These are phyloP conservation scores for Ottelia alismoides DNA, from an alignment of 106 monocot genomes.

Conservation along the genomic window DNA sequence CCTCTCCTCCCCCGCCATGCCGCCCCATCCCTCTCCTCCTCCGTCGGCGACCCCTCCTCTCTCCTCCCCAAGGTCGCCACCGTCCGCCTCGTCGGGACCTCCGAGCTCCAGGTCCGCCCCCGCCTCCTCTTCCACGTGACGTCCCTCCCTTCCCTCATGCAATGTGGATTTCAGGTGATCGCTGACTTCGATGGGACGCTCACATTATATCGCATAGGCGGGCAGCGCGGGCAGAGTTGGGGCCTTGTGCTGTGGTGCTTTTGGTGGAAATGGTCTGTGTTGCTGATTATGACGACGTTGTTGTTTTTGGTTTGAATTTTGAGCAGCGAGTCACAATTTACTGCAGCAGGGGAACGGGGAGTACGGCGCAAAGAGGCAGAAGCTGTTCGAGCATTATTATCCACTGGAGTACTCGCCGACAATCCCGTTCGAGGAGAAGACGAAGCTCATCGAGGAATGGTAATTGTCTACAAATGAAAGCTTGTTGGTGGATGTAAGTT, in stretches of 20 bases:
- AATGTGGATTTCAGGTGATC: no score
- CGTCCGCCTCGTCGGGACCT: slow-evolving; percentile 29
- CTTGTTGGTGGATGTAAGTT: no score
- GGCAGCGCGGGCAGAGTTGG: slow-evolving; percentile 64
- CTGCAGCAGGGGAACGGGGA: slow-evolving; percentile 64
- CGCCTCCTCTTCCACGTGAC: no score
- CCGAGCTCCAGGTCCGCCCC: slow-evolving; percentile 70
- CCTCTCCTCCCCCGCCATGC: not conserved
- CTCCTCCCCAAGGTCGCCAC: slow-evolving; percentile 42
- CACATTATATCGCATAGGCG: slow-evolving; percentile 51
- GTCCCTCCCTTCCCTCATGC: no score
- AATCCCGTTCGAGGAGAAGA: slow-evolving; percentile 65
- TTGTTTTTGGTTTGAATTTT: slow-evolving; percentile 1
- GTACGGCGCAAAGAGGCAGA: slow-evolving; percentile 53
- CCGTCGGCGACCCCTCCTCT: slow-evolving; percentile 21
- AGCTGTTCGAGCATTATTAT: slow-evolving; percentile 59
- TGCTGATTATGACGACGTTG: no score
- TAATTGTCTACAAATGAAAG: no score
- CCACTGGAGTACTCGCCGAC: slow-evolving; percentile 65
- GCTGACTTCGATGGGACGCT: slow-evolving; percentile 77
- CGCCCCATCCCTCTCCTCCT: slow-evolving; percentile 1
- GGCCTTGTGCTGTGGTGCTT: no score
- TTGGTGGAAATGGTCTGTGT: no score
- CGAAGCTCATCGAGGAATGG: slow-evolving; percentile 88
- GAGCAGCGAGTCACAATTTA: slow-evolving; percentile 61